A percentile compares a stretch with the other conserved stretches of the same genome.
phyloP scores from a whole-genome alignment of 257 asterid genomes.

The Solanum sejunctum region DNA sequence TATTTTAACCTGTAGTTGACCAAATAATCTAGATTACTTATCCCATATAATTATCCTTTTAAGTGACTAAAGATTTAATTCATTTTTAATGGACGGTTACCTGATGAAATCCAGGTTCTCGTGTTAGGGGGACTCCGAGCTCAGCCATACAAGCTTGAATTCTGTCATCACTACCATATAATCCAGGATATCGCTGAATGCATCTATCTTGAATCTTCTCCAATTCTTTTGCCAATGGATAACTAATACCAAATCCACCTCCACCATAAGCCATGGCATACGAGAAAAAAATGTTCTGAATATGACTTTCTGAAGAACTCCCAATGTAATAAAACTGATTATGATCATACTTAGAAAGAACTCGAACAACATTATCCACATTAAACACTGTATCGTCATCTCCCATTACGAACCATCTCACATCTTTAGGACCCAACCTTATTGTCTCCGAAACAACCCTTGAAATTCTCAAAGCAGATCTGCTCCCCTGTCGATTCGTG shows the following conservation, averaged over 20 bases:
- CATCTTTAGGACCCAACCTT: slow-evolving; percentile 44
- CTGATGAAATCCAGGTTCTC: slow-evolving; percentile 78
- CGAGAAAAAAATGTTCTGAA: slow-evolving; percentile 69
- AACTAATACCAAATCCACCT: slow-evolving; percentile 84
- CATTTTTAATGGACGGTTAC: not conserved
- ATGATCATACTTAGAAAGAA: slow-evolving; percentile 60
- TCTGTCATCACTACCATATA: slow-evolving; percentile 77
- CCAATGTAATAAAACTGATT: slow-evolving; percentile 62
- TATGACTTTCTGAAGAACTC: slow-evolving; percentile 64
- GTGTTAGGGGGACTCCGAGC: slow-evolving; percentile 77
- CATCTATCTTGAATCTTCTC: slow-evolving; percentile 79
- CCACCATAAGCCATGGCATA: slow-evolving; percentile 84
- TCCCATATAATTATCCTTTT: not conserved
- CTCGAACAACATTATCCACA: slow-evolving; percentile 54
- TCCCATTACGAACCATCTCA: slow-evolving; percentile 88
- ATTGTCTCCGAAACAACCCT: slow-evolving; percentile 69
- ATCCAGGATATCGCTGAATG: slow-evolving; percentile 56
- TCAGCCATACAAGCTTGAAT: slow-evolving; percentile 89
- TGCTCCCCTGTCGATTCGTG: slow-evolving; percentile 46
- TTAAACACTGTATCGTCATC: slow-evolving; percentile 81
- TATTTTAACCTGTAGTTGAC: not conserved
- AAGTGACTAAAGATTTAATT: not conserved
- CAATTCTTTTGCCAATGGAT: slow-evolving; percentile 62
- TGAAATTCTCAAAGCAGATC: slow-evolving; percentile 68
- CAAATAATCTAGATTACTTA: not conserved